Evolutionary conservation across 805 yeast species (phyloP).

Genomic region (Teunomyces barrocoloradensis): DNA sequence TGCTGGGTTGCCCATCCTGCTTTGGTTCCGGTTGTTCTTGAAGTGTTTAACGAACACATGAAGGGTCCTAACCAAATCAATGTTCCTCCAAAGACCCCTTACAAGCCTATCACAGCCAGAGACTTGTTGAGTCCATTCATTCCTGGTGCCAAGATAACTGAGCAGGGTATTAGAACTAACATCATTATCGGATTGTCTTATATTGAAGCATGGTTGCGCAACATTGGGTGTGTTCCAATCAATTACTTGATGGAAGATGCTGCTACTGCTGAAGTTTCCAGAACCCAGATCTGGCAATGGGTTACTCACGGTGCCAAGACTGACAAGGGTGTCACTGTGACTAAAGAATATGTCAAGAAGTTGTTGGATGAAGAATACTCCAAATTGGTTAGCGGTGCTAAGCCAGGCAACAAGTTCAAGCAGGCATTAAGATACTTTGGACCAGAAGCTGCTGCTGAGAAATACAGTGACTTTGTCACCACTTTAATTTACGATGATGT

Average conservation of each 20-base stretch:
- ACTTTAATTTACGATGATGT: slow-evolving; percentile 73
- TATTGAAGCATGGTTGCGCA: slow-evolving; percentile 85
- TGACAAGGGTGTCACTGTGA: slow-evolving; percentile 56
- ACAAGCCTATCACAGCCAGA: slow-evolving; percentile 54
- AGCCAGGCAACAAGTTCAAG: slow-evolving; percentile 61
- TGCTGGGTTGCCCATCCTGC: slow-evolving; percentile 92
- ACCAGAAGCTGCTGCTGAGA: slow-evolving; percentile 70
- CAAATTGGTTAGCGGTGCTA: slow-evolving; percentile 47
- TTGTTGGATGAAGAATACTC: slow-evolving; percentile 62
- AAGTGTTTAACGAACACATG: slow-evolving; percentile 72
- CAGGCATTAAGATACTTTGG: slow-evolving; percentile 68
- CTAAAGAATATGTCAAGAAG: slow-evolving; percentile 56
- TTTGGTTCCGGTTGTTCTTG: slow-evolving; percentile 67
- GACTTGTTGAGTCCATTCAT: slow-evolving; percentile 66
- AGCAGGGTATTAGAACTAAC: slow-evolving; percentile 67
- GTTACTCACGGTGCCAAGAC: slow-evolving; percentile 64
- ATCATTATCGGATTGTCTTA: slow-evolving; percentile 74
- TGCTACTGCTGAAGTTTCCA: slow-evolving; percentile 84
- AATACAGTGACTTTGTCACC: slow-evolving; percentile 75
- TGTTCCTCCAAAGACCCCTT: slow-evolving; percentile 45
- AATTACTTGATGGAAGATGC: slow-evolving; percentile 88
- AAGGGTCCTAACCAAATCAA: slow-evolving; percentile 79
- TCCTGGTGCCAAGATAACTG: slow-evolving; percentile 61
- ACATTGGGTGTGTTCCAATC: slow-evolving; percentile 82
- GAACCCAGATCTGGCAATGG: slow-evolving; percentile 84